A percentile compares a stretch with the other conserved stretches of the same genome.
phyloP scores from a whole-genome alignment of 371 early-diverging fungal genomes.

The Mortierella sp. region DNA sequence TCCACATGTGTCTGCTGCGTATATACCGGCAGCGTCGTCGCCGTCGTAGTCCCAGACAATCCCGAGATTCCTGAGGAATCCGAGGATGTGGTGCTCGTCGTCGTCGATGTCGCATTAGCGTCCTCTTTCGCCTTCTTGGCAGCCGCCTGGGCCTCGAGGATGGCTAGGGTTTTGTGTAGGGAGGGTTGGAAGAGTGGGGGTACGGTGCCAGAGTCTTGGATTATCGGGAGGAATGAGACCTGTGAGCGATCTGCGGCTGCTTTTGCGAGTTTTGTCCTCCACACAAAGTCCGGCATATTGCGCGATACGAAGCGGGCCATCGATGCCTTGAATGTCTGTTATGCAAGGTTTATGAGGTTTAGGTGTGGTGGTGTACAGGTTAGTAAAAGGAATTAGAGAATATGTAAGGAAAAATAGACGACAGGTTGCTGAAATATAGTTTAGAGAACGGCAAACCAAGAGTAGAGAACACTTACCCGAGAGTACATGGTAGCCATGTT shows the following conservation, averaged over 20 bases:
- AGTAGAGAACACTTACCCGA: neutral
- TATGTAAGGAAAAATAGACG: neutral
- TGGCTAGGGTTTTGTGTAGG: slow-evolving; percentile 12
- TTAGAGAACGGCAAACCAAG: neutral
- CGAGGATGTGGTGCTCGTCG: neutral
- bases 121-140: neutral
- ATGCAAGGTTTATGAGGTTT: neutral
- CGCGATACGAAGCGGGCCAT: slow-evolving; percentile 8
- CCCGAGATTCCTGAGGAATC: neutral
- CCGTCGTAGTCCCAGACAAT: neutral
- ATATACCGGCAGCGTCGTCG: neutral
- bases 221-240: slow-evolving; percentile 17
- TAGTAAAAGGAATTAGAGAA: neutral
- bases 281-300: slow-evolving; percentile 10
- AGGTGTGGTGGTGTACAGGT: no score
- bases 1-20: neutral
- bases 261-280: neutral
- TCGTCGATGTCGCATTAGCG: neutral
- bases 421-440: neutral
- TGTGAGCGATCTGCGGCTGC: slow-evolving; percentile 6
- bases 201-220: slow-evolving; percentile 17
- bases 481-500: slow-evolving; percentile 15
- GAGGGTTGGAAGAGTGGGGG: slow-evolving; percentile 7
- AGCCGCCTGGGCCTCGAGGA: slow-evolving; percentile 5
- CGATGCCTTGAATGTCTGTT: slow-evolving; percentile 4